Conservation (phyloP, 2,329 filamentous ascomycete species). For the Zymoseptoria crescenta region DNA sequence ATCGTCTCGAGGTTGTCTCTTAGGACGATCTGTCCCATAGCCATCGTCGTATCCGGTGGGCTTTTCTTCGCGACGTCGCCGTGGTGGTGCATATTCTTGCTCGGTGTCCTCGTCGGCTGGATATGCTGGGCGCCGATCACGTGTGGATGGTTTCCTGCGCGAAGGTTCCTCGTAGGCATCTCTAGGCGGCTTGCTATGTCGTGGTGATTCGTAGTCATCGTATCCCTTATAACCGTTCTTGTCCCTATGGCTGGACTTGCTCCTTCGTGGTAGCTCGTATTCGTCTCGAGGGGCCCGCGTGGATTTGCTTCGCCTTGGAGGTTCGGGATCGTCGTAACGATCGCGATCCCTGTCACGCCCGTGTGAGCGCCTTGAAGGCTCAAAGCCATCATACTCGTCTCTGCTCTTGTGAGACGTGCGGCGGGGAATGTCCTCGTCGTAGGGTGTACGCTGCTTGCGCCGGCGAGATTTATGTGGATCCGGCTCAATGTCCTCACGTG, state of each 20-base stretch:
- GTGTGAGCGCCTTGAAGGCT: slow-evolving; percentile 6
- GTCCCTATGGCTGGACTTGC: slow-evolving; percentile 4
- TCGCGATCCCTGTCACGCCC: slow-evolving; percentile 6
- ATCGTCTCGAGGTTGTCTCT: slow-evolving; percentile 19
- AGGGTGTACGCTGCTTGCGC: neutral
- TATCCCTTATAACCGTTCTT: neutral
- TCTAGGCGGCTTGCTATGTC: slow-evolving; percentile 9
- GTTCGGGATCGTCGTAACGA: slow-evolving; percentile 8
- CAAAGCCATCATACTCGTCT: slow-evolving; percentile 3
- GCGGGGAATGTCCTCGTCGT: neutral
- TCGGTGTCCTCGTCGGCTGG: slow-evolving; percentile 13
- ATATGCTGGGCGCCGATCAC: slow-evolving; percentile 6
- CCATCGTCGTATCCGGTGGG: slow-evolving; percentile 20
- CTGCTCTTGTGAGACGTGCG: slow-evolving; percentile 1
- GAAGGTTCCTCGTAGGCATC: slow-evolving; percentile 15
- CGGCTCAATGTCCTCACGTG: neutral
- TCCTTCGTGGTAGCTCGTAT: slow-evolving; percentile 10
- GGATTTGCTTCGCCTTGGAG: slow-evolving; percentile 7
- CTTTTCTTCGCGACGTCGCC: slow-evolving; percentile 12
- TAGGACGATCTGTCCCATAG: slow-evolving; percentile 24
- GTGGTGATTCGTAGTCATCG: slow-evolving; percentile 8
- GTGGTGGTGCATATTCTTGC: slow-evolving; percentile 13
- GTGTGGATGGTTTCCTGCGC: slow-evolving; percentile 5
- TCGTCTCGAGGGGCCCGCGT: slow-evolving; percentile 4
- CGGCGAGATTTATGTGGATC: neutral